Conservation (phyloP, 2,329 filamentous ascomycete species). For the Boeremia lycopersici region DNA sequence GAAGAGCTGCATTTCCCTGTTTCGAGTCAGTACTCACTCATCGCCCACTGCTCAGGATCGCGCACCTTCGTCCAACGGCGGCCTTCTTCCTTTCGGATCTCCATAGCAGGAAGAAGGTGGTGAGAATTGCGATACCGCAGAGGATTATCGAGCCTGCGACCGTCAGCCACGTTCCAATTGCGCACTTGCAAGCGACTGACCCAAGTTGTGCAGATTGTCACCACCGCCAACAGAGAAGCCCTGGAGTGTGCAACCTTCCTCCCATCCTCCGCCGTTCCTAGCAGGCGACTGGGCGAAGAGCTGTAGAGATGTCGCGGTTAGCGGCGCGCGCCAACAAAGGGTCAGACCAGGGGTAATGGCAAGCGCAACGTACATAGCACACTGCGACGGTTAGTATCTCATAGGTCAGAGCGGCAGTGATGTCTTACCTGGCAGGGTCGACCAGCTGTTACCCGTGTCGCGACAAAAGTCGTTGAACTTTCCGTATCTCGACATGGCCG, state of each 20-base stretch:
- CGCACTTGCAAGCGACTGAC: conserved; percentile 56
- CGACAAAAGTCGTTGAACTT: conserved; percentile 56
- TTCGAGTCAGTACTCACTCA: conserved; percentile 28
- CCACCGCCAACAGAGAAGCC: conserved; percentile 75
- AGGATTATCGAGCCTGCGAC: conserved; percentile 81
- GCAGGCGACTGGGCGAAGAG: conserved; percentile 66
- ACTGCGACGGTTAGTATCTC: conserved; percentile 42
- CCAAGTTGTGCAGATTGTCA: conserved; percentile 79
- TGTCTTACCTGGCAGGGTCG: conserved; percentile 49
- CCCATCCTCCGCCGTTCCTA: conserved; percentile 65
- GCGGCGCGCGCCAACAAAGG: conserved; percentile 26
- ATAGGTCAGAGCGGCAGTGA: background rate
- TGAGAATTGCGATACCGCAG: conserved; percentile 75
- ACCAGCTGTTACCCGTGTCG: conserved; percentile 52
- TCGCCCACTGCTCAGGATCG: background rate
- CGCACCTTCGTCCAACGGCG: conserved; percentile 82
- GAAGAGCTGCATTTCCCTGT: conserved; percentile 95
- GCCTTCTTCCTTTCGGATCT: conserved; percentile 88
- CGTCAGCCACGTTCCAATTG: conserved; percentile 33
- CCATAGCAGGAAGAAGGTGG: conserved; percentile 71
- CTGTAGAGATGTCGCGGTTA: conserved; percentile 52
- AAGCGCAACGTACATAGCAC: conserved; percentile 54
- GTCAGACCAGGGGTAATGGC: conserved; percentile 11
- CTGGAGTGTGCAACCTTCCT: conserved; percentile 71
- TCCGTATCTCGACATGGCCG: conserved; percentile 45